A percentile compares a stretch with the other conserved stretches of the same genome.
Evolutionary conservation across 352 stramenopile genomes (phyloP).

Genomic region (Poterioochromonas sp.): DNA sequence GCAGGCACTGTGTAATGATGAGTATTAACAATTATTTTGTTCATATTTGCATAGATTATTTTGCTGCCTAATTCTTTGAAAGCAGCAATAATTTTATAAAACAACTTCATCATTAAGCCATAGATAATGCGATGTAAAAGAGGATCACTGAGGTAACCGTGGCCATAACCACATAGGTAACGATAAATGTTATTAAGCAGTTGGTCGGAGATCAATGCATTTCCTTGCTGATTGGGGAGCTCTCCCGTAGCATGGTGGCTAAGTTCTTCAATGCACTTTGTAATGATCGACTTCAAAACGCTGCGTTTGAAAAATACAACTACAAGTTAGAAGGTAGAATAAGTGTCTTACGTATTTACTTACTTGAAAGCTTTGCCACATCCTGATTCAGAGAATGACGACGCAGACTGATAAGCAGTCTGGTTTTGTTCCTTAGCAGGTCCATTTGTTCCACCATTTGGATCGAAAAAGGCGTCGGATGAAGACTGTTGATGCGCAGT

Average conservation of each 20-base stretch:
- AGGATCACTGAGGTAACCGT: constrained; percentile 83
- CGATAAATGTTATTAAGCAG: constrained; percentile 56
- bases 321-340: background rate
- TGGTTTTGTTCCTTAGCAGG: no score
- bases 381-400: background rate
- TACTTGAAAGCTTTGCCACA: constrained; percentile 27
- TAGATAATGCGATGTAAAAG: constrained; percentile 83
- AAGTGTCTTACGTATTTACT: background rate
- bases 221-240: background rate
- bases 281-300: constrained; percentile 16
- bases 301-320: no score
- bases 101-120: constrained; percentile 86
- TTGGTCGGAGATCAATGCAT: constrained; percentile 69
- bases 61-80: constrained; percentile 81
- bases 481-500: no score
- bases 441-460: no score
- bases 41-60: constrained; percentile 80
- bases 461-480: no score
- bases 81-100: constrained; percentile 79
- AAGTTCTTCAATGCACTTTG: constrained; percentile 30
- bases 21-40: constrained; percentile 68
- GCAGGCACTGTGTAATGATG: constrained; percentile 58
- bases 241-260: no score
- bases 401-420: background rate
- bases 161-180: constrained; percentile 47